Evolutionary conservation across 306 rosid genomes (phyloP), one percentile per base, ranked within the genome.

Genomic region (Urtica urens): DNA sequence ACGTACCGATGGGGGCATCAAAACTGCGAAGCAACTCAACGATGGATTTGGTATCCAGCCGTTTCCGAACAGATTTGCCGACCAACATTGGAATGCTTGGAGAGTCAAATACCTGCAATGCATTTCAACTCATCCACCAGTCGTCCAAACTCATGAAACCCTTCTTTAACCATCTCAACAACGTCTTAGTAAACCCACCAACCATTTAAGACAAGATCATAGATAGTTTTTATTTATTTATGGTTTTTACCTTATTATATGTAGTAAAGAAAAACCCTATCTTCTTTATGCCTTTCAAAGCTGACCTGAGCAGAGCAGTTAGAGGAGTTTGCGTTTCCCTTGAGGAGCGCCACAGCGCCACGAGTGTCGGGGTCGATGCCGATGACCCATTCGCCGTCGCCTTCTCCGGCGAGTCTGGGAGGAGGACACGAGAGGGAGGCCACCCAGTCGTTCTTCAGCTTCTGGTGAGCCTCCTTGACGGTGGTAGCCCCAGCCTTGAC

Each of bases 311-410:
- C 78, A 19, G 81, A 64, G 55, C 27, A 64, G 56, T 48, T 65
- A 6, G 70, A 66, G 20, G 59, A 73, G 3, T 58, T 35, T n/a
- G n/a, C n/a, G n/a, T n/a, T n/a, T 22, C 53, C 57, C 68, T 70
- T 78, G 75, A 88, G 53, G 29, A 88, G 59, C 22, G 93, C 90
- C 25, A 88, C 63, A 2, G 95, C 97, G 34, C 97, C 97, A 43
- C 75, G 57, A 38, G 64, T 53, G 67, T 88, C 97, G 5, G 95
- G 97, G 67, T 88, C 97, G 31, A 88, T 51, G 28, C 97, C 95
- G 50, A 84, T 58, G 53, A 83, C 72, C 79, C 83, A 81, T 30
- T 63, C 60, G 8, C 50, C 53, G 42, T 57, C 52, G 18, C 16
- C 38, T 12, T 44, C 60, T 46, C 53, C 54, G 42, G 55, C 52